These are phyloP conservation scores for Talaromyces rugulosus DNA, from an alignment of 2,329 filamentous ascomycete genomes.

Conservation along the genomic window DNA sequence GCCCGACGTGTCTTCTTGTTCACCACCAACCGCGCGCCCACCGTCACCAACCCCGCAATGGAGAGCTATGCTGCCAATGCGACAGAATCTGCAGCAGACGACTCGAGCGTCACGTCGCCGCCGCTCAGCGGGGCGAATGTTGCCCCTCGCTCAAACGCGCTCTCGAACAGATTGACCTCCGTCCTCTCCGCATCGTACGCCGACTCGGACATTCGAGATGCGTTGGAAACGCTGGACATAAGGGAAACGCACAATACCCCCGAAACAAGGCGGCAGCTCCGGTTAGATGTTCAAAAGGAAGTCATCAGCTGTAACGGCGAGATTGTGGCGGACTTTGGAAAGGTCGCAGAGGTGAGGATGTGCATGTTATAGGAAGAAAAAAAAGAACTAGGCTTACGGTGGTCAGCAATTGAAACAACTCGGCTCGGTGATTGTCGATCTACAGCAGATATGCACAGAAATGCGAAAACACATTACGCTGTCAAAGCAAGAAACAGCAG, in stretches of 20 bases:
- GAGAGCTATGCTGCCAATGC: constrained; percentile 30
- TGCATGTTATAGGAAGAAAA: neutral
- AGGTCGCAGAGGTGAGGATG: constrained; percentile 71
- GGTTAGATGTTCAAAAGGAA: constrained; percentile 82
- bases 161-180: constrained; percentile 76
- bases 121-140: constrained; percentile 24
- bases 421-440: constrained; percentile 67
- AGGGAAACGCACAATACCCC: constrained; percentile 68
- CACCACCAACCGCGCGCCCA: neutral
- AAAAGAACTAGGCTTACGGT: constrained; percentile 13
- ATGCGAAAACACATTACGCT: constrained; percentile 73
- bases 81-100: constrained; percentile 19
- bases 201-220: constrained; percentile 85
- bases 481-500: constrained; percentile 69
- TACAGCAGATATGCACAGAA: constrained; percentile 75
- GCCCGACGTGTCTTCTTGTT: constrained; percentile 21
- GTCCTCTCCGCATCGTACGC: constrained; percentile 90
- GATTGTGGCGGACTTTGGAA: constrained; percentile 81
- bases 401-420: constrained; percentile 79
- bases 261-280: constrained; percentile 72
- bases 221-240: constrained; percentile 71
- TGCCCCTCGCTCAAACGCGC: constrained; percentile 52
- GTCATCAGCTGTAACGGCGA: constrained; percentile 89
- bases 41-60: constrained; percentile 19
- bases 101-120: constrained; percentile 20